Percentiles rank a stretch among this genome's conserved stretches.
These are phyloP conservation scores for Termitomyces sp. DNA, from an alignment of 768 basidiomycete genomes.

Conservation along the genomic window DNA sequence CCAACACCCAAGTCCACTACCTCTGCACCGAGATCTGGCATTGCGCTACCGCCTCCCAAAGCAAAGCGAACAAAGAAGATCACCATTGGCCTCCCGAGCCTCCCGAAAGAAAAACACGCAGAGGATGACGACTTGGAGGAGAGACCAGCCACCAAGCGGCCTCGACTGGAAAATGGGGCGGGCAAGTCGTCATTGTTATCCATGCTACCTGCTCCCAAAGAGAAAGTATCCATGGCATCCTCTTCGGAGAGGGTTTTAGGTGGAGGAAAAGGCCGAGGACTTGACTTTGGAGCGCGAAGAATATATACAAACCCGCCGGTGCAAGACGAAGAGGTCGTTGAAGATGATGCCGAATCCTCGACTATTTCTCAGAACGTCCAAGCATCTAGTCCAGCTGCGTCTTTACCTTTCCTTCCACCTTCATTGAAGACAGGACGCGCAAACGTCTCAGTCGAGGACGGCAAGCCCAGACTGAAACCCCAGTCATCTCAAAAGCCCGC, in stretches of 20 bases:
- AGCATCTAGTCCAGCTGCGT: constrained; percentile 12
- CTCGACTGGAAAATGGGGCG: constrained; percentile 46
- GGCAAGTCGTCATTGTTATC: constrained; percentile 61
- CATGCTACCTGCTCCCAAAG: constrained; percentile 76
- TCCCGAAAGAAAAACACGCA: constrained; percentile 29
- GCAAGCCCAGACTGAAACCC: constrained; percentile 1
- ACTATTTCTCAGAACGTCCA: constrained; percentile 5
- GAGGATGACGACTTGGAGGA: constrained; percentile 32
- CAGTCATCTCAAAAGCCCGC: constrained; percentile 10
- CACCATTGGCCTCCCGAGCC: constrained; percentile 49
- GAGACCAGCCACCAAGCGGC: constrained; percentile 55
- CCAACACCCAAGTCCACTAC: constrained; percentile 14
- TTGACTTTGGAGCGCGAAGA: constrained; percentile 48
- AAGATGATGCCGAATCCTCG: constrained; percentile 17
- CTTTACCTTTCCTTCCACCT: constrained; percentile 51
- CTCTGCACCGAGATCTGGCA: constrained; percentile 12
- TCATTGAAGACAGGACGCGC: constrained; percentile 54
- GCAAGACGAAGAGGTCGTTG: constrained; percentile 16
- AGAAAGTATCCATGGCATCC: constrained; percentile 36
- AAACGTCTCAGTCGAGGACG: constrained; percentile 52
- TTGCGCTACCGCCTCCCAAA: constrained; percentile 20
- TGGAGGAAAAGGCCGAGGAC: constrained; percentile 51
- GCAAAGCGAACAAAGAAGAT: constrained; percentile 56
- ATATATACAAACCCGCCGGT: background rate
- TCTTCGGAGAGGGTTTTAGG: constrained; percentile 56